Conservation (phyloP, 768 basidiomycete genomes). For the Rhizopogon roseolus region DNA sequence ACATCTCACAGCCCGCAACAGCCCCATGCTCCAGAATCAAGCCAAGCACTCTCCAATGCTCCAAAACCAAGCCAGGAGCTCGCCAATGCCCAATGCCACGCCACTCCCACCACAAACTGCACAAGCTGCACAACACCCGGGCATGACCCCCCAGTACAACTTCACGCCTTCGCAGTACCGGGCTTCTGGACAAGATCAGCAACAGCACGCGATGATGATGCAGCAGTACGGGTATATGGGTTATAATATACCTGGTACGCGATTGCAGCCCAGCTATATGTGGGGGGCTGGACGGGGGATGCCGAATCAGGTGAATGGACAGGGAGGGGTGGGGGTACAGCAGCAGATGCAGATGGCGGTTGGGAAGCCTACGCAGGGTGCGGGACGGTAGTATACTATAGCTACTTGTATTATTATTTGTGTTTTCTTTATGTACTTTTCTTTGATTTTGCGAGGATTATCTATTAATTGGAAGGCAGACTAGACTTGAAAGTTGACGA, state of each 20-base stretch:
- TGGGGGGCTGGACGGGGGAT: slow-evolving; percentile 21
- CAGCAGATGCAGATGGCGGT: slow-evolving; percentile 25
- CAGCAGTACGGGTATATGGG: slow-evolving; percentile 21
- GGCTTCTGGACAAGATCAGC: slow-evolving; percentile 25
- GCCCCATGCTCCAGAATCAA: slow-evolving; percentile 33
- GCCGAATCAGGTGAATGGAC: slow-evolving; percentile 16
- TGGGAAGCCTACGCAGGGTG: slow-evolving; percentile 28
- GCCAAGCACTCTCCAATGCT: slow-evolving; percentile 28
- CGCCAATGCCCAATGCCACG: slow-evolving; percentile 15
- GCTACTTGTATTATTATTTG: not conserved
- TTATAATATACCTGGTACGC: slow-evolving; percentile 15
- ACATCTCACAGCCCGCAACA: slow-evolving; percentile 21
- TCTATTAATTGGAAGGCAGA: not conserved
- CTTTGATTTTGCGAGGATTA: not conserved
- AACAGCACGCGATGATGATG: slow-evolving; percentile 26
- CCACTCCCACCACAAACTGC: slow-evolving; percentile 19
- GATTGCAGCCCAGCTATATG: slow-evolving; percentile 16
- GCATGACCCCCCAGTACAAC: slow-evolving; percentile 29
- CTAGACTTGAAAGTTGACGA: not conserved
- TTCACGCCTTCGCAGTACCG: slow-evolving; percentile 26
- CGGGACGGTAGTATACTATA: slow-evolving; percentile 25
- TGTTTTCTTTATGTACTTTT: slow-evolving; percentile 4
- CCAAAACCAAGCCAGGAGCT: slow-evolving; percentile 2
- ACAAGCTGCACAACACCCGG: slow-evolving; percentile 21
- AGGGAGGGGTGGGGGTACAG: slow-evolving; percentile 18